A percentile compares a stretch with the other conserved stretches of the same genome.
Conservation (phyloP, 2,329 filamentous ascomycete genomes). For the Escovopsis sp. region DNA sequence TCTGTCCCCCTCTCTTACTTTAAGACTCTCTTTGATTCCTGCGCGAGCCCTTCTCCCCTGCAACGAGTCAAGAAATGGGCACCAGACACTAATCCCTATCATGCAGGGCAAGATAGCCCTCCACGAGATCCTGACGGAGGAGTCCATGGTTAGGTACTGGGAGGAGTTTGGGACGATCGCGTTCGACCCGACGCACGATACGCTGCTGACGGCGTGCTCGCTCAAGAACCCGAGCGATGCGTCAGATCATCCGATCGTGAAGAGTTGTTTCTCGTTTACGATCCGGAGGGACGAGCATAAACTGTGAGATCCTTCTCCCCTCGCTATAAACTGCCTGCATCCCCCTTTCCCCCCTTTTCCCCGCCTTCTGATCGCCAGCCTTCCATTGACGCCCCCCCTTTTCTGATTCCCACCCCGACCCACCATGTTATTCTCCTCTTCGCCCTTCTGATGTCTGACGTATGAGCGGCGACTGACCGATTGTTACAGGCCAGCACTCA, state of each 20-base stretch:
- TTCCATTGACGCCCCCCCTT: too few relatives aligned
- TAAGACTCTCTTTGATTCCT: too few relatives aligned
- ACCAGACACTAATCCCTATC: too few relatives aligned
- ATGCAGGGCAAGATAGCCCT: conserved; percentile 89
- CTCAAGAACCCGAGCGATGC: conserved; percentile 66
- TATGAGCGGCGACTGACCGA: neutral
- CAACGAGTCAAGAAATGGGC: neutral
- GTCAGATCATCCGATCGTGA: conserved; percentile 57
- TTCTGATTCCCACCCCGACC: too few relatives aligned
- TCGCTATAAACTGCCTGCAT: neutral
- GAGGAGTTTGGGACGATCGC: conserved; percentile 97
- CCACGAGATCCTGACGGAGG: conserved; percentile 90
- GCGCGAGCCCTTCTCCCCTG: too few relatives aligned
- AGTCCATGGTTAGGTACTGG: conserved; percentile 93
- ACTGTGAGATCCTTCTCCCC: conserved; percentile 49
- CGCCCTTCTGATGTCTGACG: neutral
- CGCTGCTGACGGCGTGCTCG: conserved; percentile 83
- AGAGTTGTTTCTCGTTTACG: conserved; percentile 96
- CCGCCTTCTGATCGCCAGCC: too few relatives aligned
- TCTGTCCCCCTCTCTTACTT: too few relatives aligned
- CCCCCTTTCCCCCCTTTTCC: neutral
- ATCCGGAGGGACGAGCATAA: conserved; percentile 91
- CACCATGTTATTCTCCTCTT: neutral
- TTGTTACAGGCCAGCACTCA: conserved; percentile 83
- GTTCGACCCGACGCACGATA: conserved; percentile 87